phyloP scores from a whole-genome alignment of 2,329 filamentous ascomycete species.

The Sclerotinia minor region DNA sequence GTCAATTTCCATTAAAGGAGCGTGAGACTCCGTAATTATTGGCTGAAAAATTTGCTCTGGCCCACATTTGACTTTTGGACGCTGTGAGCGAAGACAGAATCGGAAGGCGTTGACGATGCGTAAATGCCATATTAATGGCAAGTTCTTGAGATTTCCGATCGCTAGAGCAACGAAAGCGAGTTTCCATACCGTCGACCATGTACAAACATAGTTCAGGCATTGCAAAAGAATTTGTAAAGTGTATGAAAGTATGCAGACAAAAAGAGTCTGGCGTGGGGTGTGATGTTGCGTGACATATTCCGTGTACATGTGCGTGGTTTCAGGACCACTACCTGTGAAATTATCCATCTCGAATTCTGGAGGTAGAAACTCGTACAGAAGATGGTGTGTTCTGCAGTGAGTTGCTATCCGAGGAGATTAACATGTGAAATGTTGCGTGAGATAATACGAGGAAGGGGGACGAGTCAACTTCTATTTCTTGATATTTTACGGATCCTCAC shows the following conservation, averaged over 20 bases:
- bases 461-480: not conserved
- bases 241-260: not conserved
- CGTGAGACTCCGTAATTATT: slow-evolving; percentile 59
- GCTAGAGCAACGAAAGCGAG: slow-evolving; percentile 43
- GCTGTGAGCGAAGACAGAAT: slow-evolving; percentile 47
- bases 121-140: slow-evolving; percentile 64
- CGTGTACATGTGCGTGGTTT: not conserved
- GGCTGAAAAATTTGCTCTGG: slow-evolving; percentile 63
- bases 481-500: not conserved
- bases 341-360: not conserved
- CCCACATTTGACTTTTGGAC: slow-evolving; percentile 45
- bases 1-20: slow-evolving; percentile 65
- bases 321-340: slow-evolving; percentile 5
- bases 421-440: slow-evolving; percentile 7
- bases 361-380: not conserved
- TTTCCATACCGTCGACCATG: slow-evolving; percentile 11
- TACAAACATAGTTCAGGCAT: not conserved
- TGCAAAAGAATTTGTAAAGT: not conserved
- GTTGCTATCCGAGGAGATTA: slow-evolving; percentile 29
- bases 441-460: not conserved
- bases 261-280: not conserved
- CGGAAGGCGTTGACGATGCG: slow-evolving; percentile 48
- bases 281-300: not conserved
- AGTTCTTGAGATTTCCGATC: slow-evolving; percentile 56
- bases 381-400: not conserved